Conservation (phyloP, 2,329 filamentous ascomycete genomes). For the Thermothelomyces thermophilus region DNA sequence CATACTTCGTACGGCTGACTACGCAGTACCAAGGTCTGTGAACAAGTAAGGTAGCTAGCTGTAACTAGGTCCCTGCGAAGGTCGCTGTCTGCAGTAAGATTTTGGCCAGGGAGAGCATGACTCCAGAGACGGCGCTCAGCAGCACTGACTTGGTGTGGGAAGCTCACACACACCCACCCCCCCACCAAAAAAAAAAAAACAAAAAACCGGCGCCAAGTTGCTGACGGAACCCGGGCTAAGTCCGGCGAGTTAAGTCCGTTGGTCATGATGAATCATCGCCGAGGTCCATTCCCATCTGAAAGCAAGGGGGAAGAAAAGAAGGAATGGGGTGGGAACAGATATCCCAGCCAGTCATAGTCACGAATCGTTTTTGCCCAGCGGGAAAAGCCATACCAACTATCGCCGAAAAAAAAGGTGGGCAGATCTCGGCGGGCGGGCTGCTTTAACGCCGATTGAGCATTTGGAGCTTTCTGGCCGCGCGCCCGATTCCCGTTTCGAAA, state of each 20-base stretch:
- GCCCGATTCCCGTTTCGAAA: background rate
- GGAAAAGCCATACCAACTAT: background rate
- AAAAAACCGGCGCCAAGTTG: background rate
- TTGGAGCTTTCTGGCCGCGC: too few relatives aligned
- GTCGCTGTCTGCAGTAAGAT: too few relatives aligned
- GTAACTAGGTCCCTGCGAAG: too few relatives aligned
- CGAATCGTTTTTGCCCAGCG: background rate
- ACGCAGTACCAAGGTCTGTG: too few relatives aligned
- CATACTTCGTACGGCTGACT: too few relatives aligned
- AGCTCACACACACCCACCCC: background rate
- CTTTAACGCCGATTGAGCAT: background rate
- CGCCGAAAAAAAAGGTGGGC: constrained; percentile 1
- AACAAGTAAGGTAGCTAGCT: too few relatives aligned
- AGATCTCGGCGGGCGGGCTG: background rate
- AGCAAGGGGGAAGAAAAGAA: background rate
- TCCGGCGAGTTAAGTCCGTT: constrained; percentile 13
- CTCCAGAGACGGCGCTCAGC: too few relatives aligned
- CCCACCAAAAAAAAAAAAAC: background rate
- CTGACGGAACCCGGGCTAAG: constrained; percentile 9
- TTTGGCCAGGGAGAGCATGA: too few relatives aligned
- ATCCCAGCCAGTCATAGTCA: background rate
- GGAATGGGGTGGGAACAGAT: too few relatives aligned
- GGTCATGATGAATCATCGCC: constrained; percentile 9
- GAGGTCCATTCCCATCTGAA: constrained; percentile 6
- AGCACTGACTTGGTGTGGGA: too few relatives aligned